Percentiles rank a stretch among this genome's conserved stretches.
These are phyloP conservation scores for Fistulinella prunicolor DNA, from an alignment of 768 basidiomycete species.

Conservation along the genomic window DNA sequence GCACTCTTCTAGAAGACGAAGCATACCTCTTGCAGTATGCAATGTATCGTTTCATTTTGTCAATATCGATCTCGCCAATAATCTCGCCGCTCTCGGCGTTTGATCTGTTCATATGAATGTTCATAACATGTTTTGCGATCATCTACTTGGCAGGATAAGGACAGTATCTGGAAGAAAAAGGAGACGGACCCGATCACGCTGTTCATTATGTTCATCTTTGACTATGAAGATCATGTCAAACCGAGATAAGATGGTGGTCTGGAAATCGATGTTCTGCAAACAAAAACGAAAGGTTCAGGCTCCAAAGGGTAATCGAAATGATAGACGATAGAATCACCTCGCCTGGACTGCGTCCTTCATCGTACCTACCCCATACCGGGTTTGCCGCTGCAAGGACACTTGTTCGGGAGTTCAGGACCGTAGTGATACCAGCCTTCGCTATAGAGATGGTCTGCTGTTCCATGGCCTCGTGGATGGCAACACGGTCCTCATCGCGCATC, in stretches of 20 bases:
- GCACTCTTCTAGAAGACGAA: neutral
- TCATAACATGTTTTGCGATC: constrained; percentile 97
- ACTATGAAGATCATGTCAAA: constrained; percentile 99
- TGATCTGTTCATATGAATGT: constrained; percentile 94
- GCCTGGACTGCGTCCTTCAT: constrained; percentile 93
- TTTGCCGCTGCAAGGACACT: constrained; percentile 97
- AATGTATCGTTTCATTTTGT: constrained; percentile 98
- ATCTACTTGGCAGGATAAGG: constrained; percentile 46
- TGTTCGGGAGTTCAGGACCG: constrained; percentile 92
- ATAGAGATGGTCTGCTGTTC: constrained; percentile 99
- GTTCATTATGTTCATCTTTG: constrained; percentile 96
- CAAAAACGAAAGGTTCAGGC: neutral
- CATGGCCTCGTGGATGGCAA: constrained; percentile 99
- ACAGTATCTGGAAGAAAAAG: neutral
- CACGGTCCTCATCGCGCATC: constrained; percentile 98
- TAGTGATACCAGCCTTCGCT: constrained; percentile 98
- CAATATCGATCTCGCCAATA: constrained; percentile 88
- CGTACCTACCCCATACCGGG: constrained; percentile 96
- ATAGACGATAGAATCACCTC: constrained; percentile 61
- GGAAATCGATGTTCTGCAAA: constrained; percentile 86
- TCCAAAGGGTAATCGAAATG: neutral
- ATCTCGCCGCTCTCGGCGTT: constrained; percentile 60
- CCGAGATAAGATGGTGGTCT: constrained; percentile 95
- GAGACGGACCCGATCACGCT: constrained; percentile 73
- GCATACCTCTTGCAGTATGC: constrained; percentile 91